phyloP scores from a whole-genome alignment of 768 basidiomycete species.

The Naganishia randhawae region DNA sequence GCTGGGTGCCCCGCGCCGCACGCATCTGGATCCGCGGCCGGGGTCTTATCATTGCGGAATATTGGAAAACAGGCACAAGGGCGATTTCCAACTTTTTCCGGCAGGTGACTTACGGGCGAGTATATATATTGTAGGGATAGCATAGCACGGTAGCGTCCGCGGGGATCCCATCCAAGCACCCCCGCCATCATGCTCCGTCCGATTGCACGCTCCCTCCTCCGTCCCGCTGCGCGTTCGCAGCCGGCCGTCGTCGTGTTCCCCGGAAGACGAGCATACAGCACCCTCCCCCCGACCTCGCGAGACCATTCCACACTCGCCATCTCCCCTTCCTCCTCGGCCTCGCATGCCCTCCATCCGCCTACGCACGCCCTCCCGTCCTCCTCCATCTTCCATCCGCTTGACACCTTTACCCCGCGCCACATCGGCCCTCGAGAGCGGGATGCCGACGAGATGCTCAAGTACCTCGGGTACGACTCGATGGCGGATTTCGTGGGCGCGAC shows the following conservation, averaged over 20 bases:
- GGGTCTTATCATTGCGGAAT: not conserved
- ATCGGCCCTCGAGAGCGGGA: slow-evolving; percentile 86
- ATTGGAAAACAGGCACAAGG: slow-evolving; percentile 7
- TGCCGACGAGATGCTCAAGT: slow-evolving; percentile 72
- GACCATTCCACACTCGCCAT: slow-evolving; percentile 43
- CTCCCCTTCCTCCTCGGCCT: slow-evolving; percentile 38
- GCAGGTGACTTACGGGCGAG: slow-evolving; percentile 1
- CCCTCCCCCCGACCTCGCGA: not conserved
- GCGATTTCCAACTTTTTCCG: slow-evolving; percentile 15
- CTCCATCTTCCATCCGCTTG: slow-evolving; percentile 74
- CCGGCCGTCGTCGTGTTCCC: not conserved
- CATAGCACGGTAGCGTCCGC: too few species aligned
- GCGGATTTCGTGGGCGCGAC: slow-evolving; percentile 80
- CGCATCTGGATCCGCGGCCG: not conserved
- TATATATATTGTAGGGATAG: not conserved
- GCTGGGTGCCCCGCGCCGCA: not conserved
- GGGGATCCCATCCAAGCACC: too few species aligned
- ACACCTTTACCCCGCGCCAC: slow-evolving; percentile 85
- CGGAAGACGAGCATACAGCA: not conserved
- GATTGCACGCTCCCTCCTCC: not conserved
- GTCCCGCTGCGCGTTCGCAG: not conserved
- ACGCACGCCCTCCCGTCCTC: slow-evolving; percentile 34
- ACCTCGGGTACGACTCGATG: slow-evolving; percentile 79
- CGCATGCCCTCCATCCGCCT: slow-evolving; percentile 34
- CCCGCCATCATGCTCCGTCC: not conserved